Evolutionary conservation across 352 stramenopile genomes (phyloP).

Genomic region (Phytopythium chamaehyphon): DNA sequence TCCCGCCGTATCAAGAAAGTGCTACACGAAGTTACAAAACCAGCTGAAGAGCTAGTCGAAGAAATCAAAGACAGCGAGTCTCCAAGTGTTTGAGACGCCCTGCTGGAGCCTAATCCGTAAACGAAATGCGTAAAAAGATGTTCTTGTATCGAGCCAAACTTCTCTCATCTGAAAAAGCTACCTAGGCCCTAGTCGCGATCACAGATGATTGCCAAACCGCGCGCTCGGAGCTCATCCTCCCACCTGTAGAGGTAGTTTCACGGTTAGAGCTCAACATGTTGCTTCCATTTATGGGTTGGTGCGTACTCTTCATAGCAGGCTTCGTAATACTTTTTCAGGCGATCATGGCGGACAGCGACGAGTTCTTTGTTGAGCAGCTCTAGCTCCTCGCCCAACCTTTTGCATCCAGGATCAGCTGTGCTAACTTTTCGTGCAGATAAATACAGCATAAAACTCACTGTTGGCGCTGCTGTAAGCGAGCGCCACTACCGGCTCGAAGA

Average conservation of each 20-base stretch:
- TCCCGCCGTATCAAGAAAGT: constrained; percentile 2
- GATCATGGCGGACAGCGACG: constrained; percentile 54
- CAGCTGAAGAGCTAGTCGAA: too few species aligned
- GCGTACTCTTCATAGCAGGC: constrained; percentile 67
- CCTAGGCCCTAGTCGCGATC: constrained; percentile 45
- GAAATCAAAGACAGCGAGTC: too few species aligned
- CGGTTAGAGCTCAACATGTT: not conserved
- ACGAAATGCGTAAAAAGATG: too few species aligned
- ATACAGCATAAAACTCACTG: constrained; percentile 25
- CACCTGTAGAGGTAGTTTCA: constrained; percentile 23
- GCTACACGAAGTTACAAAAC: too few species aligned
- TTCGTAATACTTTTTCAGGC: constrained; percentile 71
- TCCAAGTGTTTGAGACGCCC: too few species aligned
- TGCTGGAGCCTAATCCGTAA: too few species aligned
- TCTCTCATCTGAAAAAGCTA: not conserved
- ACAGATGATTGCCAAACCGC: constrained; percentile 65
- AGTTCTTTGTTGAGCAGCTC: constrained; percentile 77
- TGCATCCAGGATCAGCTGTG: too few species aligned
- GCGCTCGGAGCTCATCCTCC: constrained; percentile 63
- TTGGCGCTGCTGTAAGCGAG: constrained; percentile 47
- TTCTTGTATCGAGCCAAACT: too few species aligned
- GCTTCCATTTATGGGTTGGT: too few species aligned
- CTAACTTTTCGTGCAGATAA: not conserved
- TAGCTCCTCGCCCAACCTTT: constrained; percentile 68
- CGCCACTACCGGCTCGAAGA: constrained; percentile 40